Evolutionary conservation across 2,329 filamentous ascomycete species (phyloP), one percentile per base, ranked within the genome.

Genomic region (Apiospora aurea): DNA sequence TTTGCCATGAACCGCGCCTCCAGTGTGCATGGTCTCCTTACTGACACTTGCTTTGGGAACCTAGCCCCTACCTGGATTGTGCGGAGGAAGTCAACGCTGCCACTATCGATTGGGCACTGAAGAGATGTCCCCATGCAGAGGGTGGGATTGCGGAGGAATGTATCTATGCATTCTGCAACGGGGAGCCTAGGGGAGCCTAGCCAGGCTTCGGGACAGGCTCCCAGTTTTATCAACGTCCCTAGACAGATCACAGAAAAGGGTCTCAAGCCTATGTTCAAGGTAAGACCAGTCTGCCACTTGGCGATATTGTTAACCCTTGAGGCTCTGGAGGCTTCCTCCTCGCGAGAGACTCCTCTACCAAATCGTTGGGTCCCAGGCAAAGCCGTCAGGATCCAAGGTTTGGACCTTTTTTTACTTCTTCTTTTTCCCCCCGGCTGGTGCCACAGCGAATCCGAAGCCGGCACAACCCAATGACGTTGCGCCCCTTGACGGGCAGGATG

Each of bases 161-260:
- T 64, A 8, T 41, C 57, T 64, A 41, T 41, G 57, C 57, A 64
- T 64, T 41, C 57, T 64, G 34, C 57, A 64, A 34, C 57, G 57
- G 57, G n/a, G n/a, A n/a, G n/a, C n/a, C n/a, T n/a, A n/a, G n/a
- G n/a, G n/a, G 57, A 64, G 21, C 18, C 18, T 51, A 64, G 57
- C 41, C 57, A 41, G 18, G 21, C 21, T 64, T 34, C 34, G 21
- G 41, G 4, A 64, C 57, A 41, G 18, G 21, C 21, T 64, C 57
- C 34, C 57, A 64, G 4, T 38, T n/a, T n/a, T 24, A 41, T 41
- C 21, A 34, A 21, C 16, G 34, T n/a, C 21, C 18, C 57, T 38
- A 41, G 57, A 14, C 8, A 43, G 3, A 14, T 43, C 41, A 43
- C 11, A n/a, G 29, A 13, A 11, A 64, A 38, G 34, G 34, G 57